Evolutionary conservation across 768 basidiomycete species (phyloP), one percentile per base, ranked within the genome.

Genomic region (Glaciozyma martinii): DNA sequence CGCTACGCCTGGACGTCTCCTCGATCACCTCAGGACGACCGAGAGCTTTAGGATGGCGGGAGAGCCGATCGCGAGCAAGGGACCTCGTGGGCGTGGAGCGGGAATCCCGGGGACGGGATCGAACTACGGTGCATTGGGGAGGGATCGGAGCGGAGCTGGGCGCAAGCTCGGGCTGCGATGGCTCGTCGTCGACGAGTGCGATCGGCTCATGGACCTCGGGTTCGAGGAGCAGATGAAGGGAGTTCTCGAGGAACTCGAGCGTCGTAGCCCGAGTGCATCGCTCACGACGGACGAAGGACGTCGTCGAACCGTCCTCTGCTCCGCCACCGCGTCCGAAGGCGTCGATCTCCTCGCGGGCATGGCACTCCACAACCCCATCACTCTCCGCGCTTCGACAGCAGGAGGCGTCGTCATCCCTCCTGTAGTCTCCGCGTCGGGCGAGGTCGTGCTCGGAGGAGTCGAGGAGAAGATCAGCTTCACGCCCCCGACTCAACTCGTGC

Each of bases 11-110:
- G 95, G 95, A 65, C 83, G 95, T 46, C 80, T 99, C 19, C 83
- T 99, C 62, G 95, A 98, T 75, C 95, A 99, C 74, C 81, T 99
- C 46, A 92, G 98, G 76, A 93, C 94, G 72, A 98, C 95, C 0
- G 83, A 88, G 0, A 86, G 90, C 0, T 90, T 99, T 77, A 86
- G 92, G 65, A 83, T 93, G 61, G 91, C 71, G 25, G 73, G 73
- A 7, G 71, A 74, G 40, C 25, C 61, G 27, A n/a, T 50, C 25
- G 37, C 60, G 57, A 43, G 37, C 46, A 50, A 49, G n/a, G 33
- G 62, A 60, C 54, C 54, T 32, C 27, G 58, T 1, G 58, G 58
- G 1, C 27, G 58, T 5, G 56, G 56, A 56, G 29, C 29, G 44
- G n/a, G 23, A 53, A 32, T 21, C 18, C 49, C 56, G 12, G 63